Conservation (phyloP, 2,329 filamentous ascomycete species). For the Apiospora aurea region DNA sequence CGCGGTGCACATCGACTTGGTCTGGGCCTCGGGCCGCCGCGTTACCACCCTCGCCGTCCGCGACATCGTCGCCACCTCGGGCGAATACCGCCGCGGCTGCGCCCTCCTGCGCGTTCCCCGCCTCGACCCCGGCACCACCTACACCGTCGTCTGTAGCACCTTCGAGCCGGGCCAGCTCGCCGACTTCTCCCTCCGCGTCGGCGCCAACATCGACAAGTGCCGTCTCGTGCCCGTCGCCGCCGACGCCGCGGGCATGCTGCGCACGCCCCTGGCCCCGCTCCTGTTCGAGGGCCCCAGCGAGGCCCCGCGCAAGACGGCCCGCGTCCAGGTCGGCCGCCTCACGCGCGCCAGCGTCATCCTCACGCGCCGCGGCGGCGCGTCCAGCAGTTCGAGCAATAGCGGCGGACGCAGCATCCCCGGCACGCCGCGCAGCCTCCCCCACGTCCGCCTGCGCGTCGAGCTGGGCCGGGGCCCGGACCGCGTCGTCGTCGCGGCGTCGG, state of each 20-base stretch:
- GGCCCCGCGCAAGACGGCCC: constrained; percentile 45
- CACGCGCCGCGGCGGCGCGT: constrained; percentile 31
- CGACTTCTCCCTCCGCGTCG: constrained; percentile 77
- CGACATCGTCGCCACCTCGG: constrained; percentile 82
- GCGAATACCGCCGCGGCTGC: constrained; percentile 86
- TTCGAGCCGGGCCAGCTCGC: constrained; percentile 83
- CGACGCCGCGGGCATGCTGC: constrained; percentile 78
- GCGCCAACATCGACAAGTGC: constrained; percentile 63
- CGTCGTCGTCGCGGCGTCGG: constrained; percentile 67
- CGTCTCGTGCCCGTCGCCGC: constrained; percentile 66
- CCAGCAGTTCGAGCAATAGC: constrained; percentile 33
- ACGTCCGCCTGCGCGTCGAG: constrained; percentile 76
- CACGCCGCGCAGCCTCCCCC: constrained; percentile 39
- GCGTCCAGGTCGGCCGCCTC: constrained; percentile 54
- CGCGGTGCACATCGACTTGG: constrained; percentile 83
- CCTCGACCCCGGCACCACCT: constrained; percentile 73
- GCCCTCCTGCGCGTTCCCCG: constrained; percentile 69
- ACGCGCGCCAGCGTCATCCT: constrained; percentile 67
- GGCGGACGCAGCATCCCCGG: constrained; percentile 40
- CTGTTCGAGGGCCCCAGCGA: constrained; percentile 48
- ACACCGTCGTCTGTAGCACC: constrained; percentile 90
- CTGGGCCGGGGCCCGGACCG: constrained; percentile 66
- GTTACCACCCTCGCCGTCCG: constrained; percentile 73
- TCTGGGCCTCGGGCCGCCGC: constrained; percentile 78
- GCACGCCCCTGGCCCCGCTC: constrained; percentile 62